Percentiles rank a stretch among this genome's conserved stretches.
phyloP scores from a whole-genome alignment of 345 rosid genomes.

The Rhodamnia rubescens region DNA sequence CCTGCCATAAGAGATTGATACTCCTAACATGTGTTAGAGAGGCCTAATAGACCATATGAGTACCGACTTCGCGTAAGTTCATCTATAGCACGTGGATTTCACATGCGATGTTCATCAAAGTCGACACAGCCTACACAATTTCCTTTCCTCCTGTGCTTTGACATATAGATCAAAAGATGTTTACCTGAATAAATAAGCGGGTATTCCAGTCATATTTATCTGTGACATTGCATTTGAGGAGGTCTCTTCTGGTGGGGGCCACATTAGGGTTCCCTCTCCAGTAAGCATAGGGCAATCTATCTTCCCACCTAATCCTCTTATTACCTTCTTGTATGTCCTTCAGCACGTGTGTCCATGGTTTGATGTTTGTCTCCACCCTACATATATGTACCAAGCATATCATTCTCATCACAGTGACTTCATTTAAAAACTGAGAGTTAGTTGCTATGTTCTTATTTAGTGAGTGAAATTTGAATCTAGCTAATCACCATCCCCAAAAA shows the following conservation, averaged over 20 bases:
- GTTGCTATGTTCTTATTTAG: neutral
- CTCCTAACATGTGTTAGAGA: neutral
- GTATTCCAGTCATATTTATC: slow-evolving; percentile 13
- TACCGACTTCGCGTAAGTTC: neutral
- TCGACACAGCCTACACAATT: neutral
- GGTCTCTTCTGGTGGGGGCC: slow-evolving; percentile 9
- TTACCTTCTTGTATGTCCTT: slow-evolving; percentile 20
- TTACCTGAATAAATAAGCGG: slow-evolving; percentile 17
- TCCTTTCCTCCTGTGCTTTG: neutral
- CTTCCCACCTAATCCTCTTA: slow-evolving; percentile 18
- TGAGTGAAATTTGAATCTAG: neutral
- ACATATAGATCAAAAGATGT: neutral
- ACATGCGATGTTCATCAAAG: neutral
- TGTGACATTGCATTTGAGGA: slow-evolving; percentile 23
- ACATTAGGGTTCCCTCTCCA: slow-evolving; percentile 54
- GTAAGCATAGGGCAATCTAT: slow-evolving; percentile 45
- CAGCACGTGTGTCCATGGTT: slow-evolving; percentile 16
- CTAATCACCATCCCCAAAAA: slow-evolving; percentile 83
- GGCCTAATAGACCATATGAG: neutral
- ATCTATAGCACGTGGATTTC: neutral
- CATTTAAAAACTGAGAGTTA: neutral
- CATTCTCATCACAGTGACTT: neutral
- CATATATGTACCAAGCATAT: neutral
- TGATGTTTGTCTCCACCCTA: slow-evolving; percentile 29
- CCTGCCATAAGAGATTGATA: slow-evolving; percentile 8